These are phyloP conservation scores for Lasiosphaeris hirsuta DNA, from an alignment of 495 filamentous ascomycete species.

Conservation along the genomic window DNA sequence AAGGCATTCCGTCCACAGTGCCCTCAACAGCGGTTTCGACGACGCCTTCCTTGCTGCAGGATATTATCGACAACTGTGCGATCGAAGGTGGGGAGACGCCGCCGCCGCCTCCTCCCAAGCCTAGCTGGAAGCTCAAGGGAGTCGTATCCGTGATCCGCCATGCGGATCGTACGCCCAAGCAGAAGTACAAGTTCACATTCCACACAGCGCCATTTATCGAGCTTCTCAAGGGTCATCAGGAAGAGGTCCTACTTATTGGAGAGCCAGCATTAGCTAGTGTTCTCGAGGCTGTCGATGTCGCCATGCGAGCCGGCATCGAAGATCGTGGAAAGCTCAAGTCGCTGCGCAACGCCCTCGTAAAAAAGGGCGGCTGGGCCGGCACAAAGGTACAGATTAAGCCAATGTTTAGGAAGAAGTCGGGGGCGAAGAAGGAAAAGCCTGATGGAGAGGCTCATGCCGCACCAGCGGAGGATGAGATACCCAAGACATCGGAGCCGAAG, in stretches of 20 bases:
- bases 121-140: slow-evolving; percentile 97
- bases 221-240: slow-evolving; percentile 86
- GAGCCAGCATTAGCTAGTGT: slow-evolving; percentile 89
- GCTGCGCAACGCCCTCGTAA: slow-evolving; percentile 78
- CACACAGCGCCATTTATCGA: slow-evolving; percentile 95
- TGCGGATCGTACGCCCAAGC: slow-evolving; percentile 95
- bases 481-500: slow-evolving; percentile 6
- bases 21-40: slow-evolving; percentile 38
- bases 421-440: slow-evolving; percentile 40
- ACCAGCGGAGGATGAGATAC: not conserved
- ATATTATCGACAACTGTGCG: not conserved
- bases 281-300: slow-evolving; percentile 73
- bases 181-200: slow-evolving; percentile 99
- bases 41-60: slow-evolving; percentile 35
- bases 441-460: slow-evolving; percentile 41
- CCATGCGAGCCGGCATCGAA: slow-evolving; percentile 73
- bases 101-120: slow-evolving; percentile 84
- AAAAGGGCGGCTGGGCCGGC: slow-evolving; percentile 88
- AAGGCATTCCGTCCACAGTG: slow-evolving; percentile 41
- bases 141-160: slow-evolving; percentile 95
- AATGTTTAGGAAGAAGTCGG: slow-evolving; percentile 79
- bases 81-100: slow-evolving; percentile 37
- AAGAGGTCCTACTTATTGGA: slow-evolving; percentile 92
- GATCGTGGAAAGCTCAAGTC: slow-evolving; percentile 81
- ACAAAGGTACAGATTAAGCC: slow-evolving; percentile 99